Evolutionary conservation across 768 basidiomycete genomes (phyloP).

Genomic region (Megacollybia marginata): DNA sequence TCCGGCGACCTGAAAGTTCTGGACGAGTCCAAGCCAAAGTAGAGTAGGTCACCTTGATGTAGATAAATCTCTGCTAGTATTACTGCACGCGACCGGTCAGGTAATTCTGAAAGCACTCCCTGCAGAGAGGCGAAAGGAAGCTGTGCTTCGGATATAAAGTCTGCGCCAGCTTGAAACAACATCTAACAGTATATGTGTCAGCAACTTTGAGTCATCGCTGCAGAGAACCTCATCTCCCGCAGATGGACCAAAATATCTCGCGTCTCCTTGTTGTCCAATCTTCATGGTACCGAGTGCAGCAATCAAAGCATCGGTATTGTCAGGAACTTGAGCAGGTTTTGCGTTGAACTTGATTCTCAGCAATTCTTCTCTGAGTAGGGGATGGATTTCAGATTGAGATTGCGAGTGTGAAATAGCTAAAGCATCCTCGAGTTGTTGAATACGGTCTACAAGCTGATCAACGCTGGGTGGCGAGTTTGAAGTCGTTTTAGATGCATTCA

Average conservation of each 20-base stretch:
- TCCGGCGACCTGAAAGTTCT: no score
- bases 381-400: conserved; percentile 31
- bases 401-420: conserved; percentile 25
- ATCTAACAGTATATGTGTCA: no score
- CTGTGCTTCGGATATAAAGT: not conserved
- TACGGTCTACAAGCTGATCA: no score
- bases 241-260: conserved; percentile 33
- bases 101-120: not conserved
- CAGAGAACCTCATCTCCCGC: conserved; percentile 34
- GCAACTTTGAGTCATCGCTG: not conserved
- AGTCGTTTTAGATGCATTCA: no score
- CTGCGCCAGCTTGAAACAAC: not conserved
- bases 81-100: not conserved
- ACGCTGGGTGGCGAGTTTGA: no score
- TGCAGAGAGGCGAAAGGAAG: not conserved
- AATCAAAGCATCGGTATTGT: conserved; percentile 7
- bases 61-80: not conserved
- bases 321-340: not conserved
- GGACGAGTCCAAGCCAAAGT: no score
- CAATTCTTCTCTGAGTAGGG: conserved; percentile 28
- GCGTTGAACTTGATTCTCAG: conserved; percentile 10
- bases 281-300: conserved; percentile 31
- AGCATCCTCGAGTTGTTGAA: conserved; percentile 34
- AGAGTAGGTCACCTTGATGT: no score
- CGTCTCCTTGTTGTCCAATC: conserved; percentile 27